Base-by-base conservation (phyloP, 108 stramenopile genomes). In the Ochromonas danica region DNA sequence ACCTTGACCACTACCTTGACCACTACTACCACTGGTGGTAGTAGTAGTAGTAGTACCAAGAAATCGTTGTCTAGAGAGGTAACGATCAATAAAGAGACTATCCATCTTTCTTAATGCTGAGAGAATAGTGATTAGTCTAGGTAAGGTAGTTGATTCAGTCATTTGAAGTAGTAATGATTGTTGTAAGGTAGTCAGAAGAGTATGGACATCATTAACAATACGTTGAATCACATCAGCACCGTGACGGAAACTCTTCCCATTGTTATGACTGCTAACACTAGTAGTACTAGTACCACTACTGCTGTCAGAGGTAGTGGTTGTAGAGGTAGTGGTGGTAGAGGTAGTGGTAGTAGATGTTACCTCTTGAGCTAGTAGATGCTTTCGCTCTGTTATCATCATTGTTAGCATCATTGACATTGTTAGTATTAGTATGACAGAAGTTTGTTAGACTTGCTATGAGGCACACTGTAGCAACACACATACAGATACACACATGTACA, bases 181-280 rank as follows among this genome's bases (percentile, higher is more conserved):
- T 57, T 33, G 3, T 31, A 75, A 27, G 40, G 6, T 10, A 36
- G 25, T 28, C 22, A 75, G 40, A 41, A 33, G 6, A 28, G 6
- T 75, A 36, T 36, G 35, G 38, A 75, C 72, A 36, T 75, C 72
- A 75, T 75, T 42, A 60, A 75, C 72, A 60, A 75, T 75, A 10
- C 72, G 6, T 60, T 75, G 72, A 27, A 75, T 33, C 27, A 75
- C 31, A 60, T 33, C 27, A 75, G 6, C 10, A 30, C 72, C n/a
- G 28, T 33, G 39, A 70, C n/a, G 3, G 30, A 10, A 28, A 36
- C 63, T 67, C 25, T 75, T 42, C 51, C 45, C 6, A 14, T 51
- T 51, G 22, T 14, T 51, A n/a, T n/a, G n/a, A n/a, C n/a, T n/a
- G n/a, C n/a, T n/a, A n/a, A n/a, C 25, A 60, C 57, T 25, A 60